Evolutionary conservation across 306 rosid species (phyloP), one percentile per base, ranked within the genome.

Genomic region (Chamaecrista fasciculata): DNA sequence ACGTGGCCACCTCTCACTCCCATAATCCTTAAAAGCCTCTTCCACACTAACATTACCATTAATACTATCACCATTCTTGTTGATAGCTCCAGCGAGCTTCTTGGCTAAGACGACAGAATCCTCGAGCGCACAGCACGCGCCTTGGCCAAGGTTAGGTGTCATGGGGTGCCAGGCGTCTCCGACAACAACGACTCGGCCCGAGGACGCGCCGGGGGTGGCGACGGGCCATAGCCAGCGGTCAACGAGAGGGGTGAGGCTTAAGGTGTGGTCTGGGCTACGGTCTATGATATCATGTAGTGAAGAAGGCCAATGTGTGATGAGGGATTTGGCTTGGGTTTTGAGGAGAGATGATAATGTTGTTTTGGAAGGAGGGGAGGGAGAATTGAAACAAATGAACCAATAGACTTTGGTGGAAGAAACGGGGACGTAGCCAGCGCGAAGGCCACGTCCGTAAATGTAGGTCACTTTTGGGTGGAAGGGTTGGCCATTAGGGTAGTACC

Each of bases 161-260:
- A 93, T 93, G 18, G 98, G 97, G 23, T 93, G 98, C 98, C 98
- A 93, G 0, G 98, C 97, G 8, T 90, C 97, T 62, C 98, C 98
- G 2, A 88, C 96, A 28, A 90, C 60, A 56, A 88, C 96, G 60
- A 88, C 91, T 65, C 82, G 79, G 24, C 97, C 98, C 0, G 85
- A 55, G 3, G 90, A 85, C 66, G 78, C 96, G 0, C 85, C 40
- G 0, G 98, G 98, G 71, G 79, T 86, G 74, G 83, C 48, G 24
- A 76, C 82, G 0, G 94, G 98, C 97, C 97, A 93, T 11, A 90
- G 83, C 97, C 97, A 93, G 49, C 96, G 80, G 77, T 93, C 94
- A 24, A 80, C 98, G 2, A 93, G 86, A 0, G 98, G 97, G 6
- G 90, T 85, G 81, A 67, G 74, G 11, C 59, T 86, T 40, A 93